Evolutionary conservation across 148 eudicot genomes (phyloP), one percentile per base, ranked within the genome.

Genomic region (Salicornia ramosissima): DNA sequence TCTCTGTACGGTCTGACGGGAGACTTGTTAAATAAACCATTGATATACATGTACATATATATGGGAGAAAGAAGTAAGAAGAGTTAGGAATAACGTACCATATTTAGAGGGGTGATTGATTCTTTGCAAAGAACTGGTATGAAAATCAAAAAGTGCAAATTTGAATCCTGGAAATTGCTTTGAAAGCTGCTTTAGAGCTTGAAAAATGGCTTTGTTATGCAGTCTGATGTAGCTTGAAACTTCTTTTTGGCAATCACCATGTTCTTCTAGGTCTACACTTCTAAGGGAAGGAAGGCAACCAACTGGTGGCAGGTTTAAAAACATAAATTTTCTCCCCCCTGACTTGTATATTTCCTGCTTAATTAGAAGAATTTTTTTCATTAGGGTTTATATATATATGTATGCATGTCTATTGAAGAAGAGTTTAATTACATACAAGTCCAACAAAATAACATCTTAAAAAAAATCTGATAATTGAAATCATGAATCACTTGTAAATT

Each of bases 241-340:
- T 24, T 79, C 85, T 28, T 75, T 43, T 12, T 59, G 6, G 61
- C 86, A 83, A 0, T 68, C 71, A 26, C 81, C 78, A 22, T 63
- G 50, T 28, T 45, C 65, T 13, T 50, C 34, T 3, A 65, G 53
- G 22, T 55, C 59, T 21, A 65, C 47, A 5, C 66, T 26, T 68
- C 78, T 79, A 3, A 77, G 29, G 25, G 54, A 43, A 10, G 89
- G 89, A 19, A 71, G 28, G 73, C 86, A 83, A 0, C 84, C 85
- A 0, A 75, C 24, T 25, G 87, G 64, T 14, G 74, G 67, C 42
- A 81, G 14, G 45, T 71, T 81, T 30, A 83, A 22, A 33, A 86
- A 71, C n/a, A 40, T 82, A 72, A 82, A 80, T 71, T 83, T 87
- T 69, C 91, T 84, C 10, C 88, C 88, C 36, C 91, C 90, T 4